Conservation (phyloP, 2,329 filamentous ascomycete genomes). For the Colletotrichum nymphaeae region DNA sequence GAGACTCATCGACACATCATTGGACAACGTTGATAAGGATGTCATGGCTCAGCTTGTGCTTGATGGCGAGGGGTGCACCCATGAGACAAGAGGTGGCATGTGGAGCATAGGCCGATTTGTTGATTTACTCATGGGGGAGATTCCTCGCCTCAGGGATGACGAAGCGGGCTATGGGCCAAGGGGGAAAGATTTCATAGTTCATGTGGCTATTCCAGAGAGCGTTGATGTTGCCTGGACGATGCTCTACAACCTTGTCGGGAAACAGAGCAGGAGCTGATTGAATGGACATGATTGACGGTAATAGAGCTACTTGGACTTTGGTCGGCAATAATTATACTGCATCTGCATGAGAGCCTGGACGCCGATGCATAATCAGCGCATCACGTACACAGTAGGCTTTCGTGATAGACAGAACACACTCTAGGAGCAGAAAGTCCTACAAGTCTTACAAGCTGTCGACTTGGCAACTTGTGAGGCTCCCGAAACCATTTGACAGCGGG, state of each 20-base stretch:
- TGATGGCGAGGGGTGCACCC: background rate
- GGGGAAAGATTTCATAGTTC: slow-evolving; percentile 54
- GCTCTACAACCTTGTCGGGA: background rate
- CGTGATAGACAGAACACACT: too few relatives aligned
- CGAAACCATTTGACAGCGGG: too few relatives aligned
- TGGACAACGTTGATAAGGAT: background rate
- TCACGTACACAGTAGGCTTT: too few relatives aligned
- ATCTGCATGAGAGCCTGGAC: too few relatives aligned
- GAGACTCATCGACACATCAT: background rate
- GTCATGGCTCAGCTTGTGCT: background rate
- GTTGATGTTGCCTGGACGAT: slow-evolving; percentile 49
- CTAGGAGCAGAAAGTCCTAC: too few relatives aligned
- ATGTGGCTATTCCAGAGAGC: slow-evolving; percentile 52
- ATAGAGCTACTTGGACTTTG: too few relatives aligned
- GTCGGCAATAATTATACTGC: too few relatives aligned
- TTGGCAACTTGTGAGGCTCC: too few relatives aligned
- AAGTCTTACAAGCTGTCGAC: too few relatives aligned
- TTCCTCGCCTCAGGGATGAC: slow-evolving; percentile 55
- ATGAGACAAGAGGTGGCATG: slow-evolving; percentile 36
- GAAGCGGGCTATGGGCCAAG: slow-evolving; percentile 54
- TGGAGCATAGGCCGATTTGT: slow-evolving; percentile 53
- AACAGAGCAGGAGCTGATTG: background rate
- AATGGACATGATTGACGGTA: too few relatives aligned
- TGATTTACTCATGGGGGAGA: slow-evolving; percentile 55
- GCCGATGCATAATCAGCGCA: too few relatives aligned